Base-by-base conservation (phyloP, 805 yeast species). In the Teunomyces barrocoloradensis region DNA sequence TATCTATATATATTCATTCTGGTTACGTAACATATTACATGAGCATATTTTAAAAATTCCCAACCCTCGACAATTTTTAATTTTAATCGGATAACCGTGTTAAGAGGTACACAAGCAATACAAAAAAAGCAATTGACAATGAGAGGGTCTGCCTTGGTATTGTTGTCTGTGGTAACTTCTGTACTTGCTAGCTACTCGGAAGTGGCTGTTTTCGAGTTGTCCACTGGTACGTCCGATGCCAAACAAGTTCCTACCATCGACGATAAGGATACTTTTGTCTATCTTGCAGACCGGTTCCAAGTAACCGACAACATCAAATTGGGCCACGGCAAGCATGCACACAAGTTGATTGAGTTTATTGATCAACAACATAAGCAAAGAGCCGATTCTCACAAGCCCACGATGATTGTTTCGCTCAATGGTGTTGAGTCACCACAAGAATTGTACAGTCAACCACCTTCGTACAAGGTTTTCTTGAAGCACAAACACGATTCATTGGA, bases 221-320 rank as follows among this genome's bases (percentile, higher is more conserved):
- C 42, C 38, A 13, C 42, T 15, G 23, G 25, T 28, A 10, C 33
- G 3, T 34, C 35, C 5, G 28, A 39, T 36, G 29, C 27, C 25
- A 23, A 37, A 13, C 18, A 37, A 23, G 43, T 39, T 15, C 43
- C 49, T 13, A 10, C 18, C 11, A 35, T 48, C 30, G 25, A 39
- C 6, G 40, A 43, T 20, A 35, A 58, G 21, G 72, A 71, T 43
- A 73, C 79, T 2, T 58, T 68, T 28, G 57, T 70, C 46, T 75
- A 73, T 54, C 67, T 78, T 51, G 75, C 79, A 33, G 80, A 77
- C 53, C 69, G 66, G 47, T 66, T 75, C 44, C 78, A 68, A 18
- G 65, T 73, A 20, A 66, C 75, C 18, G 67, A 65, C 18, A 59
- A 60, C 49, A 71, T 68, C 52, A 55, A 61, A 28, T 48, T 76